Evolutionary conservation across 108 stramenopile species (phyloP).

Genomic region (Stephanodiscus triporus): DNA sequence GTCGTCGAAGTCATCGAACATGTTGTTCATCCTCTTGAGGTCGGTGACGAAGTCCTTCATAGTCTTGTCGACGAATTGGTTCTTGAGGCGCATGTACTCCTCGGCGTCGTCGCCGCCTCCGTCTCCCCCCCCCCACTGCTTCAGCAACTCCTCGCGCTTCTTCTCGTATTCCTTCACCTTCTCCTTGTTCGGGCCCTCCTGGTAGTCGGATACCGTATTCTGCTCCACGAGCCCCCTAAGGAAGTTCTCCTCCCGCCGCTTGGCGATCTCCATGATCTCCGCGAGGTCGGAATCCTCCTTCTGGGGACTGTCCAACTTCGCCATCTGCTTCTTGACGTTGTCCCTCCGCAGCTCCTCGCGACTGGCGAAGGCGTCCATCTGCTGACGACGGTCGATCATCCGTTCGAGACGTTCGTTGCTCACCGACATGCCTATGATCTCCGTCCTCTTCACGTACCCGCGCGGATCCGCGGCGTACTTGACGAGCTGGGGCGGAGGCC

Average conservation of each 20-base stretch:
- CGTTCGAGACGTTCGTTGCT: slow-evolving; percentile 38
- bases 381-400: slow-evolving; percentile 17
- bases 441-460: slow-evolving; percentile 69
- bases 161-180: slow-evolving; percentile 28
- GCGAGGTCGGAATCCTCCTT: slow-evolving; percentile 60
- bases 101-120: slow-evolving; percentile 9
- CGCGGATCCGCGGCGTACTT: slow-evolving; percentile 27
- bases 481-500: slow-evolving; percentile 69
- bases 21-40: slow-evolving; percentile 17
- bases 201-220: slow-evolving; percentile 8
- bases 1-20: slow-evolving; percentile 22
- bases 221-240: slow-evolving; percentile 12
- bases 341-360: slow-evolving; percentile 62
- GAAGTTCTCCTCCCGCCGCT: slow-evolving; percentile 27
- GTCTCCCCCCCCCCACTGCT: slow-evolving; percentile 13
- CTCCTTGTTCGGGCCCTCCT: slow-evolving; percentile 32
- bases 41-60: slow-evolving; percentile 35
- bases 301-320: slow-evolving; percentile 46
- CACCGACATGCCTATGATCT: slow-evolving; percentile 72
- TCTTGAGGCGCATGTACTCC: slow-evolving; percentile 15
- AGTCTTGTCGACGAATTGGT: slow-evolving; percentile 21
- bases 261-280: slow-evolving; percentile 28
- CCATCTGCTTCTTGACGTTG: slow-evolving; percentile 62
- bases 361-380: slow-evolving; percentile 49
- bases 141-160: slow-evolving; percentile 67